Evolutionary conservation across 2,329 filamentous ascomycete species (phyloP).

Genomic region (Penicillium occitanis): DNA sequence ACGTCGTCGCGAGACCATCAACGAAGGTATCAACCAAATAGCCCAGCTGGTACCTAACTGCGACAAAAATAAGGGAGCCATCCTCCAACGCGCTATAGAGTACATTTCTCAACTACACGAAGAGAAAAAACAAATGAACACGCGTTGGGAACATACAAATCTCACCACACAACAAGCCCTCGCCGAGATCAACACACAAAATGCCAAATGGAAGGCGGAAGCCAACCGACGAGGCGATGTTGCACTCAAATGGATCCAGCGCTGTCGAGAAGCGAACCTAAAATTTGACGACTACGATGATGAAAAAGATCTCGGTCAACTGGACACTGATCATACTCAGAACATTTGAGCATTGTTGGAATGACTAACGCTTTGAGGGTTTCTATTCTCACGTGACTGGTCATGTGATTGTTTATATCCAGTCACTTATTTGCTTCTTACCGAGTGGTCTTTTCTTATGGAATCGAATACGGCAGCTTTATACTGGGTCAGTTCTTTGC

Average conservation of each 20-base stretch:
- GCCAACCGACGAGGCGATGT: conserved; percentile 82
- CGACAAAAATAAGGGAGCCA: conserved; percentile 98
- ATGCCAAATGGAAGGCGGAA: conserved; percentile 93
- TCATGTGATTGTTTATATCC: neutral
- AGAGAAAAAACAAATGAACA: conserved; percentile 45
- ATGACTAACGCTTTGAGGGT: neutral
- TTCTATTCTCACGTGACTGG: conserved; percentile 3
- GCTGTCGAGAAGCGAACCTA: conserved; percentile 49
- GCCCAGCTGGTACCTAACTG: conserved; percentile 96
- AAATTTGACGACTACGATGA: conserved; percentile 52
- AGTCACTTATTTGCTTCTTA: conserved; percentile 1
- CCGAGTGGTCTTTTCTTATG: neutral
- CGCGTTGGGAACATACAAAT: conserved; percentile 45
- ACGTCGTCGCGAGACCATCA: conserved; percentile 94
- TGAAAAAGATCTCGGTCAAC: conserved; percentile 40
- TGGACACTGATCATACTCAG: conserved; percentile 37
- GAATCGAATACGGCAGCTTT: neutral
- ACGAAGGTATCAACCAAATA: conserved; percentile 97
- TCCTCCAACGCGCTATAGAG: conserved; percentile 85
- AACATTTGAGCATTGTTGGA: neutral
- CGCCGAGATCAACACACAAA: conserved; percentile 89
- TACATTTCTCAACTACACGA: conserved; percentile 81
- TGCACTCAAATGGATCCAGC: conserved; percentile 47
- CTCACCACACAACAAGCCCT: conserved; percentile 48
- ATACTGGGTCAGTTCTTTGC: neutral